A percentile compares a stretch with the other conserved stretches of the same genome.
These are phyloP conservation scores for Rhodomyrtus psidioides DNA, from an alignment of 441 rosid genomes.

Conservation along the genomic window DNA sequence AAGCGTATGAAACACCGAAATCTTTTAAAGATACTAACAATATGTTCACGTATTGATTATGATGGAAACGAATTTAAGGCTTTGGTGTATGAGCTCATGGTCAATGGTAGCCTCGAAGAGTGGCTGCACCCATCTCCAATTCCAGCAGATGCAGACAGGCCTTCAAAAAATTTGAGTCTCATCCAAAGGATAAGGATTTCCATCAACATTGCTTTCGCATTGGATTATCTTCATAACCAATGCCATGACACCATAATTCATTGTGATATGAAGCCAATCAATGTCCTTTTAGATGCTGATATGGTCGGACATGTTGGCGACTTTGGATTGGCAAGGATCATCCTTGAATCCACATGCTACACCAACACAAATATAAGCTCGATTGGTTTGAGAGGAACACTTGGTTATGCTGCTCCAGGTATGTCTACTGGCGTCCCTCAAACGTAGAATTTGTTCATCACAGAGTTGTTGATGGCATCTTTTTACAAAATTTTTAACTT, in stretches of 20 bases:
- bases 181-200: background rate
- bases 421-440: background rate
- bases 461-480: background rate
- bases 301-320: background rate
- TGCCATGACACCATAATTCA: background rate
- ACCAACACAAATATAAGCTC: background rate
- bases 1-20: background rate
- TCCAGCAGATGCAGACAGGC: accelerated
- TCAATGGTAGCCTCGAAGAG: background rate
- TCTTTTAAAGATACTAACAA: background rate
- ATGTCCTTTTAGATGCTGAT: background rate
- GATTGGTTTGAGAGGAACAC: background rate
- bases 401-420: background rate
- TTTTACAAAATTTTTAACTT: background rate
- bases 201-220: background rate
- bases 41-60: background rate
- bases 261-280: background rate
- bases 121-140: background rate
- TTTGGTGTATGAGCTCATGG: background rate
- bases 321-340: background rate
- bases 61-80: background rate
- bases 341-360: background rate
- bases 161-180: background rate
- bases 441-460: background rate
- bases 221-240: background rate